phyloP scores from a whole-genome alignment of 1,284 basidiomycete genomes.

The Malassezia dermatis region DNA sequence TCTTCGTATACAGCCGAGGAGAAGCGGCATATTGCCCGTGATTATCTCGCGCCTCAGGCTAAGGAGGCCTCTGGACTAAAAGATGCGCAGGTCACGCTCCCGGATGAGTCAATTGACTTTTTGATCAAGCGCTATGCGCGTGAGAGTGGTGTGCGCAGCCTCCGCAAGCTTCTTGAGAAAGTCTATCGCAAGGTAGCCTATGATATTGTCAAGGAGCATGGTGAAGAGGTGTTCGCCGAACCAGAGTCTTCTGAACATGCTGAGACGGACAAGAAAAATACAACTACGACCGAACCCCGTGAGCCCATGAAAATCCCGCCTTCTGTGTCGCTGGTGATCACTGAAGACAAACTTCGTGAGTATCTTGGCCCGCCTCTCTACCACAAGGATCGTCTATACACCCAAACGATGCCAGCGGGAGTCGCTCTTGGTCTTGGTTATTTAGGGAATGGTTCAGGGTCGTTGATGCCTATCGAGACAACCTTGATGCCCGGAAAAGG shows the following conservation, averaged over 20 bases:
- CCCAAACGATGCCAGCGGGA: conserved; percentile 66
- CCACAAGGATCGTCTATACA: conserved; percentile 87
- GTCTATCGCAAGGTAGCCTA: conserved; percentile 95
- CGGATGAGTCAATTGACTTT: conserved; percentile 61
- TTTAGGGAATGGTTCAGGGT: conserved; percentile 86
- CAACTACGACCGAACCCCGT: conserved; percentile 62
- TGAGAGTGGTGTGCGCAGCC: conserved; percentile 63
- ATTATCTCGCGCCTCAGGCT: conserved; percentile 86
- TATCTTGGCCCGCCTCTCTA: conserved; percentile 94
- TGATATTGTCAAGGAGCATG: conserved; percentile 80
- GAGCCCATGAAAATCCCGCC: conserved; percentile 73
- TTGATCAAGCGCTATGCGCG: conserved; percentile 94
- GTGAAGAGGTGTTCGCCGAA: conserved; percentile 77
- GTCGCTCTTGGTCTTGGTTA: conserved; percentile 91
- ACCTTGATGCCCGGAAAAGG: conserved; percentile 45
- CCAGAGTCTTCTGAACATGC: conserved; percentile 47
- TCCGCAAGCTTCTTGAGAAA: conserved; percentile 53
- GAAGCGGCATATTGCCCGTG: conserved; percentile 81
- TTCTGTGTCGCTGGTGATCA: conserved; percentile 68
- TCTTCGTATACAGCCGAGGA: conserved; percentile 80
- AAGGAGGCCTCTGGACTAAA: conserved; percentile 74
- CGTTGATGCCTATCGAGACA: conserved; percentile 86
- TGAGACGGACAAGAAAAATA: not conserved
- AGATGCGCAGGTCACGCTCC: conserved; percentile 39
- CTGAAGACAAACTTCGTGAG: conserved; percentile 77